Evolutionary conservation across 2,329 filamentous ascomycete genomes (phyloP), one percentile per base, ranked within the genome.

Genomic region (Alternaria solani): DNA sequence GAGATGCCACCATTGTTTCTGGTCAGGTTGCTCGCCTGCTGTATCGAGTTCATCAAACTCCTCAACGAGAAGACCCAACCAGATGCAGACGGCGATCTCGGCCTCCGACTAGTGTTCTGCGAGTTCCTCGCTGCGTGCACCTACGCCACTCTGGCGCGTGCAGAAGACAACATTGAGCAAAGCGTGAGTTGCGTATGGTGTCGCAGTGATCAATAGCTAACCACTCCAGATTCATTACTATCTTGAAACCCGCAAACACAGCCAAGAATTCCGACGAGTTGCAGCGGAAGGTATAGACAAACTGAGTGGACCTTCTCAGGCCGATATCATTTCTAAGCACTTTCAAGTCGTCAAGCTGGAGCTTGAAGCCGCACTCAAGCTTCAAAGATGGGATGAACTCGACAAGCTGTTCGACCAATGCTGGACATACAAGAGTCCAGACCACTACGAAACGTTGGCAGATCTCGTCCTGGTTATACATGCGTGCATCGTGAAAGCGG

Each of bases 281-380:
- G 69, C 86, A 9, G 78, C 84, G 42, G 75, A 75, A 0, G 72
- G 76, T 2, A 60, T 63, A 3, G 63, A 74, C 1, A 74, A 72
- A 4, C 70, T 85, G 0, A 80, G 84, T 20, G 79, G 82, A 12
- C 77, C 79, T 1, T 78, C 81, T 1, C 78, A 80, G 16, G 64
- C 79, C 1, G 89, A 91, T 69, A 80, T 92, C 16, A 69, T 81
- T 7, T 77, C 80, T 2, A 94, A 93, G 70, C 80, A 91, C 36
- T 84, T 88, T 6, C 85, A 88, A 2, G 78, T 96, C 18, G 81
- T 92, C 7, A 87, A 90, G 0, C 91, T 94, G 65, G 91, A 95
- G 65, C 91, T 96, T 62, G 93, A 97, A 79, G 90, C 88, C 2
- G 87, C 89, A 0, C 80, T 91, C 39, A 83, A 82, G 32, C 81